Base-by-base conservation (phyloP, 768 basidiomycete genomes). In the Jaapia argillacea region DNA sequence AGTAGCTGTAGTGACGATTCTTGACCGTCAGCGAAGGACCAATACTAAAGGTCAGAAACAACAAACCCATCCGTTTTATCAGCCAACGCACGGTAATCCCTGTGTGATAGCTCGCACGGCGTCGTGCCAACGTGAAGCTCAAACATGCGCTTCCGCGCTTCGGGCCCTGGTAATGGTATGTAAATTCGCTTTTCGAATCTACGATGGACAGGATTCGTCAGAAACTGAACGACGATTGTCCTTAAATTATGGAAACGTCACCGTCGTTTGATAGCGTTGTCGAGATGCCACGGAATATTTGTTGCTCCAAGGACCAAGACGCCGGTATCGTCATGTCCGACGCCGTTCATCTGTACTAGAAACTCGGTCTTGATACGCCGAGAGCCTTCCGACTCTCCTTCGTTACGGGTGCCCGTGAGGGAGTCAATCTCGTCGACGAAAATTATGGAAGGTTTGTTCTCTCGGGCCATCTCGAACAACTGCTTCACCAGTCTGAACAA, bases 401-500 rank as follows among this genome's bases (percentile, higher is more conserved):
- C 96, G 46, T 86, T 93, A 54, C 96, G 78, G 18, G 91, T 85
- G 1, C 96, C 90, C 4, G 92, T 87, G 41, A 99, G 70, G 6
- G 94, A 97, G 62, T 99, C 96, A 36, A 99, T 88, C 61, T 98
- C 96, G 58, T 99, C 96, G 57, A 99, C 87, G 60, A 99, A 99
- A 63, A 99, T 97, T 63, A 99, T 99, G 1, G 94, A 80, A 0
- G 96, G 96, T 59, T 97, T 98, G 45, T 79, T 79, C 60, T 98
- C 94, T 42, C 96, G 77, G 1, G 96, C 96, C 70, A 99, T 85
- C 54, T 88, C 79, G 57, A 99, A 99, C 22, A 99, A 72, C 56
- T 97, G 91, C 61, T 90, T 92, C 39, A 99, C 96, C 40, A 97
- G 72, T 58, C 92, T 94, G 45, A 22, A 45, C n/a, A n/a, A n/a